A percentile compares a stretch with the other conserved stretches of the same genome.
Conservation (phyloP, 768 basidiomycete species). For the Pisolithus marmoratus region DNA sequence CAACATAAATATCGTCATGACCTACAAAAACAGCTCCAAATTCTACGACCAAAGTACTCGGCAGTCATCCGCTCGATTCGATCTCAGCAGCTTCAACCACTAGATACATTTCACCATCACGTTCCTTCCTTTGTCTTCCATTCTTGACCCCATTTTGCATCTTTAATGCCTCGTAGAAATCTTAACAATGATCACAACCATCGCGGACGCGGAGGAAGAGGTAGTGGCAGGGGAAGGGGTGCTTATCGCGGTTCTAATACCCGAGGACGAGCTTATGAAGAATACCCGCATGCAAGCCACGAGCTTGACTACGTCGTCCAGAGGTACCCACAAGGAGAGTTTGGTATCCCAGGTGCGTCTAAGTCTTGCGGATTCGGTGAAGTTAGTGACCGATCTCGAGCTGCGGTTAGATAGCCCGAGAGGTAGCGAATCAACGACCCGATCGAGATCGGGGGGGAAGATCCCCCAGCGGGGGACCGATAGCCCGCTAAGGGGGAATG, state of each 20-base stretch:
- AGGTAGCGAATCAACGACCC: slow-evolving; percentile 4
- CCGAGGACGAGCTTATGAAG: neutral
- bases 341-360: slow-evolving; percentile 12
- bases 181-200: slow-evolving; percentile 6
- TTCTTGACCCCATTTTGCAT: neutral
- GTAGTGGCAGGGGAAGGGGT: slow-evolving; percentile 19
- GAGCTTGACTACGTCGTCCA: slow-evolving; percentile 23
- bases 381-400: slow-evolving; percentile 4
- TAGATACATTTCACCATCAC: neutral
- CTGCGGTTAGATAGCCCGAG: slow-evolving; percentile 4
- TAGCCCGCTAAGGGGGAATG: slow-evolving; percentile 2
- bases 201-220: slow-evolving; percentile 22
- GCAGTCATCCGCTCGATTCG: too few relatives aligned
- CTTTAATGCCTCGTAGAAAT: neutral
- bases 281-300: slow-evolving; percentile 14
- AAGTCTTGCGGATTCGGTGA: neutral
- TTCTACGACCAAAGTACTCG: too few relatives aligned
- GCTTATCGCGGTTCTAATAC: neutral
- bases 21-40: too few relatives aligned
- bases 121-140: neutral
- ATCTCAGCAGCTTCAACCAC: too few relatives aligned
- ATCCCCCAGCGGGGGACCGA: slow-evolving; percentile 12
- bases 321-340: slow-evolving; percentile 12
- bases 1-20: too few relatives aligned
- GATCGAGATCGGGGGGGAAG: slow-evolving; percentile 8